Conservation (phyloP, 345 rosid genomes). For the Lenwebbia sp. region DNA sequence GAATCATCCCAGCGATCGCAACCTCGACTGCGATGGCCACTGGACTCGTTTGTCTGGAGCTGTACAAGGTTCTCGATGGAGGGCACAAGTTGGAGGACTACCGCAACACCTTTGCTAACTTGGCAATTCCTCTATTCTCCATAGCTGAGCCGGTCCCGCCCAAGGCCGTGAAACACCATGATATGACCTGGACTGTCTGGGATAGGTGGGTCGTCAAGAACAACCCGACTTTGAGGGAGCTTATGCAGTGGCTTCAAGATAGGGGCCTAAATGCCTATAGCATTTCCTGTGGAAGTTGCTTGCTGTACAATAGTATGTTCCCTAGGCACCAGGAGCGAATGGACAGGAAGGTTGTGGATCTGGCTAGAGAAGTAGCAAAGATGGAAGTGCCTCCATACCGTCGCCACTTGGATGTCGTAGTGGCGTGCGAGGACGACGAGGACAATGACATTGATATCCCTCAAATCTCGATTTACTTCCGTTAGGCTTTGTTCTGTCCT, state of each 20-base stretch:
- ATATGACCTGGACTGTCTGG: conserved; percentile 97
- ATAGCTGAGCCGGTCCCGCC: conserved; percentile 98
- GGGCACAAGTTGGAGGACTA: conserved; percentile 81
- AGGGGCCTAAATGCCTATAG: conserved; percentile 83
- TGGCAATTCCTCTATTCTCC: conserved; percentile 89
- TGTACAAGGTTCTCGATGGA: conserved; percentile 80
- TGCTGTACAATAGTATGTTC: conserved; percentile 87
- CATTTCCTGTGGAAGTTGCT: conserved; percentile 80
- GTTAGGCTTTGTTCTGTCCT: conserved; percentile 8
- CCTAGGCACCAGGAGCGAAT: conserved; percentile 71
- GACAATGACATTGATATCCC: conserved; percentile 86
- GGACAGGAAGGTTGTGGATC: conserved; percentile 67
- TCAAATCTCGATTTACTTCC: conserved; percentile 68
- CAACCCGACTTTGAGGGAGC: conserved; percentile 66
- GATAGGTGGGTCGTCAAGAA: conserved; percentile 74
- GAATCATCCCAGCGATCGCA: conserved; percentile 98
- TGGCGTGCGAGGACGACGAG: conserved; percentile 84
- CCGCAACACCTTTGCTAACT: conserved; percentile 89
- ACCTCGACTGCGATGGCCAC: conserved; percentile 98
- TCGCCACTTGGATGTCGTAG: conserved; percentile 76
- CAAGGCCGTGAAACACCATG: conserved; percentile 70
- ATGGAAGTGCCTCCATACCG: conserved; percentile 65
- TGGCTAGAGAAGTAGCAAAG: conserved; percentile 79
- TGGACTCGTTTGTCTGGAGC: conserved; percentile 91
- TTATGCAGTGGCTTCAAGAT: conserved; percentile 69